Base-by-base conservation (phyloP, 75 land plant species). In the Pinus taeda region DNA sequence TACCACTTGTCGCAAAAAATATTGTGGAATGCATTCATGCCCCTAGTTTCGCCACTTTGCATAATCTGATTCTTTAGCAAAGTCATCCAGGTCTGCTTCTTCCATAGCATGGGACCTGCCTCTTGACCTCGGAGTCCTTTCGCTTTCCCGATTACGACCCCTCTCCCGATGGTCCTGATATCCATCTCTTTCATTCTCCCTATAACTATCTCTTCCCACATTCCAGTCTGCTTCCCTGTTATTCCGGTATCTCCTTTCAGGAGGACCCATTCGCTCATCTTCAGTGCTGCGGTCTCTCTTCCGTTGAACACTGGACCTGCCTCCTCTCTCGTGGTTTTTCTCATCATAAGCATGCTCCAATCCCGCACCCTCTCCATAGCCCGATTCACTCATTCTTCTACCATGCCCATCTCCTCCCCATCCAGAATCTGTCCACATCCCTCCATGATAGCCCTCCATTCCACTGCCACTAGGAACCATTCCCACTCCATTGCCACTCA, bases 401-500 rank as follows among this genome's bases (percentile, higher is more conserved):
- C 26, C 15, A 22, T 11, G 18, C 20, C 60, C 75, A 57, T 74
- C 75, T 13, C 29, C 22, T n/a, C 33, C 60, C 75, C 57, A 57
- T 11, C 15, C 7, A 45, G 91, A 88, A 79, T 96, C 98, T 11
- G 89, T 77, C 98, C 98, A 96, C 88, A 86, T 88, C 1, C 90
- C 95, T 29, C 21, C 75, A 20, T 76, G 80, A 33, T 84, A 74
- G 0, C 76, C 86, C 37, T 83, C 86, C 80, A 82, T 81, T 42
- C 82, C 81, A 78, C 75, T 74, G 8, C 85, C 84, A 33, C 80
- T 89, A 97, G 95, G 21, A 81, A 90, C 86, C 90, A 93, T 90
- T 21, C 92, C 95, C 83, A 90, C 89, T 57, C 92, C 92, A 85
- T 87, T 84, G 21, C 82, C 81, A 55, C 85, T 57, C 79, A 85